Evolutionary conservation across 192 early-diverging fungal genomes (phyloP).

Genomic region (Oehlia diaphana): DNA sequence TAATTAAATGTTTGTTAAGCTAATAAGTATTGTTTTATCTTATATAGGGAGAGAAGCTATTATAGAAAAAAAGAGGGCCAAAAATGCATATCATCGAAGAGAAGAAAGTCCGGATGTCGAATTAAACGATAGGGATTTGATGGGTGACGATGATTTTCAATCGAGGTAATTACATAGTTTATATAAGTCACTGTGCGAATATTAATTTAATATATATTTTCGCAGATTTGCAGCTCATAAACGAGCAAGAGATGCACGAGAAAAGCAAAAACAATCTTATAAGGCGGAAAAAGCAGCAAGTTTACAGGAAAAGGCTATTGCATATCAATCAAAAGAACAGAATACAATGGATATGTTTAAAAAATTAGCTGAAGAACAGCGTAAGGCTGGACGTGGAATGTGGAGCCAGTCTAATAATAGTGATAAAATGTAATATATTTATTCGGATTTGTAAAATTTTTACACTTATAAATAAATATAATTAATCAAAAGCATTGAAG

Average conservation of each 20-base stretch:
- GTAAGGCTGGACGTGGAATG: slow-evolving; percentile 25
- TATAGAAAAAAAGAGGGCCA: slow-evolving; percentile 60
- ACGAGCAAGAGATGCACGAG: slow-evolving; percentile 39
- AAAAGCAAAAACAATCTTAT: slow-evolving; percentile 36
- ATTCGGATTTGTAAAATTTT: too few species aligned
- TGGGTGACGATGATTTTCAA: slow-evolving; percentile 56
- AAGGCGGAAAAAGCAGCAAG: slow-evolving; percentile 35
- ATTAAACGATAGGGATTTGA: slow-evolving; percentile 60
- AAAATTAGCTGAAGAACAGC: slow-evolving; percentile 64
- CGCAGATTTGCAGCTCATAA: slow-evolving; percentile 45
- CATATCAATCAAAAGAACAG: slow-evolving; percentile 67
- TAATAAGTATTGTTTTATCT: background rate
- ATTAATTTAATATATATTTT: background rate
- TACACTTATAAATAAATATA: too few species aligned
- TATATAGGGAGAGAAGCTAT: slow-evolving; percentile 54
- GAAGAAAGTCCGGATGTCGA: slow-evolving; percentile 66
- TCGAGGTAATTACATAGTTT: slow-evolving; percentile 22
- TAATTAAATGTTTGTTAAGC: background rate
- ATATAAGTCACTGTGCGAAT: background rate
- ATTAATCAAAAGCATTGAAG: too few species aligned
- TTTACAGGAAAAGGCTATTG: slow-evolving; percentile 46
- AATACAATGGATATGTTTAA: slow-evolving; percentile 70
- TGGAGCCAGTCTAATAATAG: background rate
- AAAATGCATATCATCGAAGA: slow-evolving; percentile 57
- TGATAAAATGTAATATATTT: background rate